phyloP scores from a whole-genome alignment of 805 yeast genomes.

The Sungouiozyma ichnusensis region DNA sequence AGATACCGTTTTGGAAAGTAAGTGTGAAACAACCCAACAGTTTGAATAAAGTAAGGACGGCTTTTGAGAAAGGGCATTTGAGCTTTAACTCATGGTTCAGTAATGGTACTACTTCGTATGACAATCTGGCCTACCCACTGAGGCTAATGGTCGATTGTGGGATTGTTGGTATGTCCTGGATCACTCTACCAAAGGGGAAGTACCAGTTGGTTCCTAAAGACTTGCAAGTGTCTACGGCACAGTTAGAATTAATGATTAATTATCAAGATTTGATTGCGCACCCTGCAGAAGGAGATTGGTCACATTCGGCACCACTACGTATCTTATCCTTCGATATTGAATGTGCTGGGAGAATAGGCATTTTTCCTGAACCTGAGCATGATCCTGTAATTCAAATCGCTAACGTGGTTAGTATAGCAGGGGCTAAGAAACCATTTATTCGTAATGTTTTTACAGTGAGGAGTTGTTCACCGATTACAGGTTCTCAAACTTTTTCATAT shows the following conservation, averaged over 20 bases:
- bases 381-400: conserved; percentile 98
- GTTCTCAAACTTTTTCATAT: conserved; percentile 76
- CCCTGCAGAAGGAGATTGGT: conserved; percentile 87
- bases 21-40: conserved; percentile 54
- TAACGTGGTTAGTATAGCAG: conserved; percentile 77
- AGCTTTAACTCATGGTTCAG: conserved; percentile 53
- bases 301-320: conserved; percentile 86
- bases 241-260: conserved; percentile 66
- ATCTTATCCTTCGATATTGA: conserved; percentile 93
- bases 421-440: conserved; percentile 72
- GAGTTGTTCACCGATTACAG: conserved; percentile 87
- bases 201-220: conserved; percentile 39
- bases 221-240: conserved; percentile 61
- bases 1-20: conserved; percentile 71
- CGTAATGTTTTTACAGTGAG: conserved; percentile 90
- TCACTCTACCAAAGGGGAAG: conserved; percentile 69
- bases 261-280: conserved; percentile 66
- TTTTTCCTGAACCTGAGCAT: conserved; percentile 87
- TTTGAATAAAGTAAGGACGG: conserved; percentile 60
- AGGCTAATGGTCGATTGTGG: conserved; percentile 88
- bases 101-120: conserved; percentile 63
- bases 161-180: conserved; percentile 96
- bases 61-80: conserved; percentile 76
- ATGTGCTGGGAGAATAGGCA: conserved; percentile 95
- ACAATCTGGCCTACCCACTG: conserved; percentile 76